Conservation (phyloP, 345 rosid species). For the Lepidium africanum region DNA sequence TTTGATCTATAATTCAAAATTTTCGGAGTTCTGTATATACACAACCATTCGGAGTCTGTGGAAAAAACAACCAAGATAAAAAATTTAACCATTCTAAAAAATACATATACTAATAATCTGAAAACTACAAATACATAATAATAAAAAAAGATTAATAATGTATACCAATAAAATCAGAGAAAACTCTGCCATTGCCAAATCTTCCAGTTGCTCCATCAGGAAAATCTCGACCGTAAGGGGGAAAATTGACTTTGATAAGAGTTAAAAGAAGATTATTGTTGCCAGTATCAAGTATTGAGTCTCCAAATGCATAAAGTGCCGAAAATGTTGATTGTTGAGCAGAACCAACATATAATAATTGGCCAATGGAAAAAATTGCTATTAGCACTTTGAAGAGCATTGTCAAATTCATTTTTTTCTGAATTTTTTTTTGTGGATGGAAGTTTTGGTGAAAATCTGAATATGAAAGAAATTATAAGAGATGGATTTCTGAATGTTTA, state of each 20-base stretch:
- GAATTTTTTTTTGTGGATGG: too few species aligned
- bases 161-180: conserved; percentile 47
- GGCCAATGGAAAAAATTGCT: background rate
- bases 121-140: too few species aligned
- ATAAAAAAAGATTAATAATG: background rate
- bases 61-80: too few species aligned
- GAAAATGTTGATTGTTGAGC: conserved; percentile 15
- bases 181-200: conserved; percentile 52
- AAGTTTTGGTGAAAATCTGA: background rate
- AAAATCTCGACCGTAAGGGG: conserved; percentile 57
- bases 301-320: conserved; percentile 40
- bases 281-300: conserved; percentile 58
- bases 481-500: too few species aligned
- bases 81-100: too few species aligned
- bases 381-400: conserved; percentile 5
- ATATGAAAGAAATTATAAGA: background rate
- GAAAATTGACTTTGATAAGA: conserved; percentile 33
- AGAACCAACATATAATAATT: conserved; percentile 4
- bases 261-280: conserved; percentile 42
- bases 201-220: conserved; percentile 52
- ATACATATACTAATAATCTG: too few species aligned
- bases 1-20: too few species aligned
- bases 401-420: background rate
- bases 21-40: too few species aligned
- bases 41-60: too few species aligned